phyloP scores from a whole-genome alignment of 805 yeast genomes.

The Helenozyma baotianmanensis region DNA sequence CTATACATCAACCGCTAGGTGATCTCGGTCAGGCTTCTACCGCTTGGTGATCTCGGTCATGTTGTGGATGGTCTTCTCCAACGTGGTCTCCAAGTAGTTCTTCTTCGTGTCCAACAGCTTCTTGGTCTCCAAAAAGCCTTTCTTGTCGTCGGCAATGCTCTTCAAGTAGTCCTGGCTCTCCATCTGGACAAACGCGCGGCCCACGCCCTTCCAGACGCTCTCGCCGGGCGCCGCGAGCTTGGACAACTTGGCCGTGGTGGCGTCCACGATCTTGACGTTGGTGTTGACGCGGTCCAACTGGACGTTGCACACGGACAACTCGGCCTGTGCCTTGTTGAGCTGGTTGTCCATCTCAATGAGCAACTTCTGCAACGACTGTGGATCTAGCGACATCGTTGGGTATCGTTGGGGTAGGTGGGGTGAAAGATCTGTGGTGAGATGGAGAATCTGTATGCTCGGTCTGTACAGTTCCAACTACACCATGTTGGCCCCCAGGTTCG shows the following conservation, averaged over 20 bases:
- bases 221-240: slow-evolving; percentile 32
- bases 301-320: slow-evolving; percentile 49
- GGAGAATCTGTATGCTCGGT: too few species aligned
- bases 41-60: slow-evolving; percentile 43
- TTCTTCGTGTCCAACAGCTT: slow-evolving; percentile 63
- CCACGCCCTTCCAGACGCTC: slow-evolving; percentile 80
- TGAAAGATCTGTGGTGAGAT: too few species aligned
- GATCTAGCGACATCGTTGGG: slow-evolving; percentile 40
- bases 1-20: not conserved
- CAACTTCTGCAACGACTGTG: slow-evolving; percentile 48
- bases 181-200: slow-evolving; percentile 61
- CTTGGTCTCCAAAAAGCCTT: slow-evolving; percentile 52
- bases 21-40: too few species aligned
- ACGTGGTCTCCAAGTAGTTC: slow-evolving; percentile 68
- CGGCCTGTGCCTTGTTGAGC: slow-evolving; percentile 54
- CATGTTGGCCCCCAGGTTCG: too few species aligned
- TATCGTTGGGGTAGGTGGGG: too few species aligned
- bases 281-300: slow-evolving; percentile 49
- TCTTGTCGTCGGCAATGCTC: slow-evolving; percentile 48
- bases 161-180: slow-evolving; percentile 43
- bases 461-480: too few species aligned
- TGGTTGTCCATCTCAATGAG: slow-evolving; percentile 65
- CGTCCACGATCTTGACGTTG: slow-evolving; percentile 48
- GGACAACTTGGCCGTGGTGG: slow-evolving; percentile 54
- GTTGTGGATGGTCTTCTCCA: slow-evolving; percentile 65